Percentiles rank a stretch among this genome's conserved stretches.
These are phyloP conservation scores for Suillus discolor DNA, from an alignment of 768 basidiomycete genomes.

Conservation along the genomic window DNA sequence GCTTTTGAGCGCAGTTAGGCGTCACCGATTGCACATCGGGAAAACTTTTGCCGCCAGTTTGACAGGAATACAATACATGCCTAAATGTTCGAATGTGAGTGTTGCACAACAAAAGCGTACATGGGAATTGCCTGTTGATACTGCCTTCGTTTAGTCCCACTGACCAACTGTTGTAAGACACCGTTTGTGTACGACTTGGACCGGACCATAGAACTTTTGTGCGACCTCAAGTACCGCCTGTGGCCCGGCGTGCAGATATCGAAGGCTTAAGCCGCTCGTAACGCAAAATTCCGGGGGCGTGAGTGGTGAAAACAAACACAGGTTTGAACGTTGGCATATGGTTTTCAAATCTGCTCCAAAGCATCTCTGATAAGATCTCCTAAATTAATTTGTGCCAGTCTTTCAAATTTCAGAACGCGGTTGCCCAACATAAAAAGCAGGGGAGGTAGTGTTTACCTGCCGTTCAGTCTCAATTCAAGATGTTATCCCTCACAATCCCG, in stretches of 20 bases:
- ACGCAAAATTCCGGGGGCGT: neutral
- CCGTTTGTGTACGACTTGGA: neutral
- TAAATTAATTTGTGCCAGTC: neutral
- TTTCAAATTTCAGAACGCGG: neutral
- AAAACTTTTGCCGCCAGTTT: too few relatives aligned
- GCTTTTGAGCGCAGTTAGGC: too few relatives aligned
- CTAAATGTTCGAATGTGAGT: neutral
- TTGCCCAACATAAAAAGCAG: neutral
- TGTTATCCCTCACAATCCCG: neutral
- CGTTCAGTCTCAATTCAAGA: neutral
- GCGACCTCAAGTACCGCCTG: neutral
- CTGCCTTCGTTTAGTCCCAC: neutral
- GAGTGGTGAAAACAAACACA: neutral
- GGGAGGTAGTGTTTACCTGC: neutral
- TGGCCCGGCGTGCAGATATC: neutral
- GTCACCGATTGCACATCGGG: too few relatives aligned
- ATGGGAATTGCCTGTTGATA: neutral
- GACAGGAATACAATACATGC: neutral
- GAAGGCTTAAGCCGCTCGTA: neutral
- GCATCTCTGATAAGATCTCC: neutral
- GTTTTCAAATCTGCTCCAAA: neutral
- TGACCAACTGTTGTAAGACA: neutral
- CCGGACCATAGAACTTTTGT: neutral
- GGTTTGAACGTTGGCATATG: neutral
- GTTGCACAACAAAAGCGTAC: neutral